Percentiles rank a stretch among this genome's conserved stretches.
These are phyloP conservation scores for Myrica gale DNA, from an alignment of 306 rosid species.

Conservation along the genomic window DNA sequence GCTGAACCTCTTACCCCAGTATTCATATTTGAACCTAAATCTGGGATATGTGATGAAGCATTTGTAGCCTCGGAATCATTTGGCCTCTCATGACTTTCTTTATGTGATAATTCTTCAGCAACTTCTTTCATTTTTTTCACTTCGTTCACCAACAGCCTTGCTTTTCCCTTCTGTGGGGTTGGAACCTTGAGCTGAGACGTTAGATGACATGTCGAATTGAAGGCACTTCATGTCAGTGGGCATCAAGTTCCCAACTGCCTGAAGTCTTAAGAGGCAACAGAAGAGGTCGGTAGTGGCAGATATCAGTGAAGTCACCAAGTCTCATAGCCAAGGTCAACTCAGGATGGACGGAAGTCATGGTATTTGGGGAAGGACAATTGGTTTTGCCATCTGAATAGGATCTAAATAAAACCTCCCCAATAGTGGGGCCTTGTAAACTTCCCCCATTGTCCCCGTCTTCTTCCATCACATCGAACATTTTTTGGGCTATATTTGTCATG, in stretches of 20 bases:
- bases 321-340: not conserved
- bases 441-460: slow-evolving; percentile 26
- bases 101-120: not conserved
- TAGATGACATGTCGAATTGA: slow-evolving; percentile 13
- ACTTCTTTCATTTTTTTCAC: not conserved
- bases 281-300: slow-evolving; percentile 8
- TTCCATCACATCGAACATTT: slow-evolving; percentile 31
- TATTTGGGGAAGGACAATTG: slow-evolving; percentile 22
- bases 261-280: slow-evolving; percentile 28
- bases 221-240: slow-evolving; percentile 22
- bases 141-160: not conserved
- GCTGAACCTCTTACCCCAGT: not conserved
- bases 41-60: slow-evolving; percentile 1
- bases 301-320: not conserved
- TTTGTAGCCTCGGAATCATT: slow-evolving; percentile 7
- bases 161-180: not conserved
- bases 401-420: slow-evolving; percentile 6
- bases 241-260: slow-evolving; percentile 25
- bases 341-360: slow-evolving; percentile 22
- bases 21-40: not conserved
- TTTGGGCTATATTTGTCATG: slow-evolving; percentile 28
- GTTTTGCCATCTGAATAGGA: slow-evolving; percentile 14
- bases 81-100: not conserved
- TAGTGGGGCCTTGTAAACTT: slow-evolving; percentile 2
- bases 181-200: not conserved